phyloP scores from a whole-genome alignment of 2,329 filamentous ascomycete genomes.

The Epichloe festucae region DNA sequence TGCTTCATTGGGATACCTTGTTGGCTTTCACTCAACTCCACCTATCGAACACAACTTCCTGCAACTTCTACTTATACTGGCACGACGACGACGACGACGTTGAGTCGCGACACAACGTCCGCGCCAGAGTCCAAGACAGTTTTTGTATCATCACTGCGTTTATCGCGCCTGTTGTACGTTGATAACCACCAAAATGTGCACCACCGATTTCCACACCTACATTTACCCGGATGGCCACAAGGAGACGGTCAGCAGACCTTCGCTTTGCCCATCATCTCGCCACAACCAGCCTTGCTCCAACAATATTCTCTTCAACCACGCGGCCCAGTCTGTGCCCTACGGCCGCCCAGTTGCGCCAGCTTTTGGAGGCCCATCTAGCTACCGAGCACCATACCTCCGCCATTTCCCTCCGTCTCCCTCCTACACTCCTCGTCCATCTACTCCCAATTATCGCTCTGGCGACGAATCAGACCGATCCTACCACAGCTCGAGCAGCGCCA shows the following conservation, averaged over 20 bases:
- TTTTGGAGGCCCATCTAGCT: background rate
- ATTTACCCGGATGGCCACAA: conserved; percentile 31
- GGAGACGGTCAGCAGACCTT: conserved; percentile 21
- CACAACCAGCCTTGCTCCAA: conserved; percentile 28
- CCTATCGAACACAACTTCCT: too few species aligned
- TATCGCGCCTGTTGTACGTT: background rate
- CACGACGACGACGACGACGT: background rate
- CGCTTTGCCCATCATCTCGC: conserved; percentile 26
- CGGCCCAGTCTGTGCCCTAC: conserved; percentile 22
- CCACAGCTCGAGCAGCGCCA: conserved; percentile 18
- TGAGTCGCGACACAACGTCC: background rate
- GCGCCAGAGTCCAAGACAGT: background rate
- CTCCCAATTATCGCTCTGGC: conserved; percentile 23
- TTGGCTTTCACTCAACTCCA: too few species aligned
- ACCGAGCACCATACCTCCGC: conserved; percentile 11
- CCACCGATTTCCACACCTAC: conserved; percentile 33
- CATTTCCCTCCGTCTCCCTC: conserved; percentile 30
- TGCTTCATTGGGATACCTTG: too few species aligned
- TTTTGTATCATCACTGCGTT: background rate
- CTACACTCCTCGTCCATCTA: conserved; percentile 19
- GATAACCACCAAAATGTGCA: conserved; percentile 32
- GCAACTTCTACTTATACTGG: too few species aligned
- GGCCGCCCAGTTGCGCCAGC: conserved; percentile 13
- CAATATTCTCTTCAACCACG: conserved; percentile 28
- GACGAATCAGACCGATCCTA: conserved; percentile 24